Conservation (phyloP, 2,329 filamentous ascomycete genomes). For the Colletotrichum sp. region DNA sequence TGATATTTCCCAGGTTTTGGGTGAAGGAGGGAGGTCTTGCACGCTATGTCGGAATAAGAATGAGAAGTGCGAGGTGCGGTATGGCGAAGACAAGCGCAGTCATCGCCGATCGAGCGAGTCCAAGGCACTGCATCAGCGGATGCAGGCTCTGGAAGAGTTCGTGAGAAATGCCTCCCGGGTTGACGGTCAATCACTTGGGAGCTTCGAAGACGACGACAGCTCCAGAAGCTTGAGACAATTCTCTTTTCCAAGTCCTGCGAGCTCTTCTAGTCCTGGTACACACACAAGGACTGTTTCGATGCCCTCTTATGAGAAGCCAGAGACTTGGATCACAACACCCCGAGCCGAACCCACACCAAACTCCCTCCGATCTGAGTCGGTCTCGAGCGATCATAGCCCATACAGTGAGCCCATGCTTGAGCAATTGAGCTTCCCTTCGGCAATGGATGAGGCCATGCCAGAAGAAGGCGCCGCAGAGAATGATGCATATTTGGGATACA, state of each 20-base stretch:
- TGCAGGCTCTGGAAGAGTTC: conserved; percentile 14
- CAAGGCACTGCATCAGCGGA: conserved; percentile 7
- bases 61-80: conserved; percentile 14
- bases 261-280: not conserved
- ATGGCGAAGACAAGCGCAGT: conserved; percentile 17
- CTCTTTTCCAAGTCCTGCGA: conserved; percentile 1
- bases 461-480: not conserved
- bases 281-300: not conserved
- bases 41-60: conserved; percentile 15
- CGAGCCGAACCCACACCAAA: not conserved
- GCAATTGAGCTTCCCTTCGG: not conserved
- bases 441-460: not conserved
- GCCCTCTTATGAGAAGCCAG: not conserved
- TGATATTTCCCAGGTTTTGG: conserved; percentile 11
- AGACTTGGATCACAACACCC: not conserved
- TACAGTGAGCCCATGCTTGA: not conserved
- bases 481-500: not conserved
- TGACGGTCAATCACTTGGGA: not conserved
- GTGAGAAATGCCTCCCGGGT: conserved; percentile 2
- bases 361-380: not conserved
- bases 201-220: not conserved
- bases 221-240: not conserved
- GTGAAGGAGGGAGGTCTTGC: not conserved
- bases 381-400: not conserved
- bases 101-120: conserved; percentile 6